These are phyloP conservation scores for Ogataea minuta DNA, from an alignment of 805 yeast species.

Conservation along the genomic window DNA sequence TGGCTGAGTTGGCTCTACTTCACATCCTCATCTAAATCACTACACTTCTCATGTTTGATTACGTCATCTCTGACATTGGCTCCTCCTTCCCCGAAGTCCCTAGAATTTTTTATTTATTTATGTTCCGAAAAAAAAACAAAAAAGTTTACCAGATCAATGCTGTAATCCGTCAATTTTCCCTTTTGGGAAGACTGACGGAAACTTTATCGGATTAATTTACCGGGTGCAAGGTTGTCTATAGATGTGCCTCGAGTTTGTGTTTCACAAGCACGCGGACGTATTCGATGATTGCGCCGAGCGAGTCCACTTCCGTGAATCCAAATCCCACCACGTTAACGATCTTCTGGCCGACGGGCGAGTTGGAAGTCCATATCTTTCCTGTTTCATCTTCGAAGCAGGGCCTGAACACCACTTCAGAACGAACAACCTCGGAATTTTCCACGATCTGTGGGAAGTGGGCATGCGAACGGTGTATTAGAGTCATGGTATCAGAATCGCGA, in stretches of 20 bases:
- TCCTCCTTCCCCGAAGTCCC: neutral
- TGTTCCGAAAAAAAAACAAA: conserved; percentile 5
- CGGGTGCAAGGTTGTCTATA: conserved; percentile 21
- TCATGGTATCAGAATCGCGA: conserved; percentile 25
- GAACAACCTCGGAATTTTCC: conserved; percentile 7
- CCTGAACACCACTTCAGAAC: conserved; percentile 16
- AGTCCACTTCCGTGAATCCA: conserved; percentile 19
- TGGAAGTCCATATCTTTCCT: conserved; percentile 13
- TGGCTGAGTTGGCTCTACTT: too few relatives aligned
- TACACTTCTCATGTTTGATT: neutral
- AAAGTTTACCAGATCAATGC: conserved; percentile 7
- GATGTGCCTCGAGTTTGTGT: conserved; percentile 2
- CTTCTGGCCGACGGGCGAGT: conserved; percentile 2
- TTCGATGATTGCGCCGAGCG: conserved; percentile 15
- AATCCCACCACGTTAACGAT: conserved; percentile 15
- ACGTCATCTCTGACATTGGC: conserved; percentile 3
- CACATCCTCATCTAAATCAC: too few relatives aligned
- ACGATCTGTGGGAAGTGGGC: conserved; percentile 18
- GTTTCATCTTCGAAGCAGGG: conserved; percentile 11
- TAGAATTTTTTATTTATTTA: conserved; percentile 2
- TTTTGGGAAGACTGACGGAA: conserved; percentile 13
- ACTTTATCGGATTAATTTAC: neutral
- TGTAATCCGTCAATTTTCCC: conserved; percentile 23
- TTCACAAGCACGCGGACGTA: conserved; percentile 12
- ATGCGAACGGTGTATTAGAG: conserved; percentile 15